Conservation (phyloP, 768 basidiomycete genomes). For the Hortiboletus campestris region DNA sequence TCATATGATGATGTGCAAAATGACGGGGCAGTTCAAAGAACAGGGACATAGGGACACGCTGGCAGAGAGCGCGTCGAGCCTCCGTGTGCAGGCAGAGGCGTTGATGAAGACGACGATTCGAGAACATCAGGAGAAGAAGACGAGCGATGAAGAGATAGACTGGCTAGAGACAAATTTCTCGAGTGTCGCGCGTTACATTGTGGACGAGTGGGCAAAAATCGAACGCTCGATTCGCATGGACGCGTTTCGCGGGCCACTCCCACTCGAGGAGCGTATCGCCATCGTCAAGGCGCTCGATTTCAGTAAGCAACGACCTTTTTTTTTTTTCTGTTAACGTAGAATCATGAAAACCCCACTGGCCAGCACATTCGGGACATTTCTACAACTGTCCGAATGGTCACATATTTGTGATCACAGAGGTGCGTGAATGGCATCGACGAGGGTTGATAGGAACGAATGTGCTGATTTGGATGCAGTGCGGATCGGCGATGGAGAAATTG, state of each 20-base stretch:
- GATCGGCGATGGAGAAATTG: slow-evolving; percentile 48
- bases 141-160: slow-evolving; percentile 13
- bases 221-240: slow-evolving; percentile 38
- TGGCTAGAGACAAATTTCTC: slow-evolving; percentile 49
- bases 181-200: slow-evolving; percentile 35
- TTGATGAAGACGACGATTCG: slow-evolving; percentile 2
- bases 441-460: neutral
- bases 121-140: slow-evolving; percentile 26
- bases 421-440: slow-evolving; percentile 18
- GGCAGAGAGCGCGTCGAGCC: slow-evolving; percentile 18
- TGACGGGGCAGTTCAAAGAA: slow-evolving; percentile 17
- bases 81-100: neutral
- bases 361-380: slow-evolving; percentile 44
- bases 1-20: slow-evolving; percentile 36
- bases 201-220: slow-evolving; percentile 47
- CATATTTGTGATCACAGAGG: slow-evolving; percentile 57
- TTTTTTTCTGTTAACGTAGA: neutral
- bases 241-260: slow-evolving; percentile 52
- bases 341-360: neutral
- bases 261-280: slow-evolving; percentile 49
- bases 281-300: slow-evolving; percentile 53
- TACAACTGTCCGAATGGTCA: slow-evolving; percentile 61
- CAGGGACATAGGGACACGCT: slow-evolving; percentile 19
- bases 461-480: slow-evolving; percentile 43
- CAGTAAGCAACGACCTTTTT: slow-evolving; percentile 29